These are phyloP conservation scores for Castanopsis chinensis DNA, from an alignment of 306 rosid species.

Conservation along the genomic window DNA sequence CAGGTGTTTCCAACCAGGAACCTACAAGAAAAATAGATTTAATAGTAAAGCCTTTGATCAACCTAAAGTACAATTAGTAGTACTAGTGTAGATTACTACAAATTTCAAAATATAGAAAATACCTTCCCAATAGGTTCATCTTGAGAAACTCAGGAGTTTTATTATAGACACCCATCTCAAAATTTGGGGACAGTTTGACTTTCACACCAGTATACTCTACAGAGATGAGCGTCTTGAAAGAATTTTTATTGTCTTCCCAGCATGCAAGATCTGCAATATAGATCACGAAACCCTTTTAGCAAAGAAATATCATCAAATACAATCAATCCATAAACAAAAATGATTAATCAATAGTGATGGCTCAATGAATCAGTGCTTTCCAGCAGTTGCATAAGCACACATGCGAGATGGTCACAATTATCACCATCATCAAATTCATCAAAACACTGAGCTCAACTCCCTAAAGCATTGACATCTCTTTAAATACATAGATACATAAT, in stretches of 20 bases:
- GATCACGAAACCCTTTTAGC: not conserved
- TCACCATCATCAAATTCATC: not conserved
- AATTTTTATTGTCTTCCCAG: slow-evolving; percentile 47
- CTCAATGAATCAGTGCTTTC: not conserved
- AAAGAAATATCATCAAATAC: not conserved
- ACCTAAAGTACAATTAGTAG: not conserved
- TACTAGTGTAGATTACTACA: not conserved
- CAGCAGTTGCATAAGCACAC: not conserved
- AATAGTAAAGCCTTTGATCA: not conserved
- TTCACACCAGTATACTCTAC: slow-evolving; percentile 53
- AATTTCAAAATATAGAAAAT: not conserved
- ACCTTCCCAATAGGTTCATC: slow-evolving; percentile 90
- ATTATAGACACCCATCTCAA: slow-evolving; percentile 70
- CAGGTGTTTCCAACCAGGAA: slow-evolving; percentile 43
- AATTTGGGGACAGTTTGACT: slow-evolving; percentile 41
- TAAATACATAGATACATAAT: not conserved
- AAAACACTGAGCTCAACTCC: not conserved
- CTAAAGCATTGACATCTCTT: not conserved
- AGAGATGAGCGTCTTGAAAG: slow-evolving; percentile 52
- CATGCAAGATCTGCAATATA: slow-evolving; percentile 56
- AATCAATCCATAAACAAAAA: not conserved
- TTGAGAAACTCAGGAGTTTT: slow-evolving; percentile 78
- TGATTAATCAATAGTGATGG: not conserved
- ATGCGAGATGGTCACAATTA: no score
- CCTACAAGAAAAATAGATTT: not conserved